These are phyloP conservation scores for Marchantia paleacea DNA, from an alignment of 225 moss, liverwort and hornwort genomes.

Conservation along the genomic window DNA sequence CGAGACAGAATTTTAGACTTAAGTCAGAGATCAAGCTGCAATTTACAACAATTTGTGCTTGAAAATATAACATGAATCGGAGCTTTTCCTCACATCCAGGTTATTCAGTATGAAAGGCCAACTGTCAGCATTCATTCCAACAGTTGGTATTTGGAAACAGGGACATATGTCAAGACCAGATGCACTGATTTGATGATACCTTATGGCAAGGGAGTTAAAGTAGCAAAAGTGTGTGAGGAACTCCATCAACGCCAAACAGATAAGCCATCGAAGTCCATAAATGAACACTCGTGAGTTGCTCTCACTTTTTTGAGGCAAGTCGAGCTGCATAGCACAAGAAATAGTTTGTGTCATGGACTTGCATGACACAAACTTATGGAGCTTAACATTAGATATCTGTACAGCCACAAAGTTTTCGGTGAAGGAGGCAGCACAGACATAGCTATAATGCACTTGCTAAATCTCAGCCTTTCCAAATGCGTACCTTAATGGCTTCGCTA, in stretches of 20 bases:
- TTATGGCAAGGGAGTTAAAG: slow-evolving; percentile 85
- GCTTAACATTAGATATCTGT: no score
- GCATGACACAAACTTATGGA: no score
- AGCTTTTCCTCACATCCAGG: background rate
- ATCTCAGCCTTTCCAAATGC: no score
- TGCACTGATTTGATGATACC: slow-evolving; percentile 35
- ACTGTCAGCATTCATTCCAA: background rate
- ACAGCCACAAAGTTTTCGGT: no score
- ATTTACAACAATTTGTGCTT: background rate
- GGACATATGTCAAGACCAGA: background rate
- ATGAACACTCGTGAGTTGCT: slow-evolving; percentile 46
- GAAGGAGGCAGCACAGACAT: no score
- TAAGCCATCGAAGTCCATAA: slow-evolving; percentile 82
- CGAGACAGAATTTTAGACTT: background rate
- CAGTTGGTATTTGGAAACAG: background rate
- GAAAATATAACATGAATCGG: background rate
- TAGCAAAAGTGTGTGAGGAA: slow-evolving; percentile 81
- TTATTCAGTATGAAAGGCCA: background rate
- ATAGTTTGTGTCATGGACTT: no score
- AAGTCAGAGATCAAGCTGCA: background rate
- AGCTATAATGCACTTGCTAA: no score
- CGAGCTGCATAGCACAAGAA: slow-evolving; percentile 50
- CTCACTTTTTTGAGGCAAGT: slow-evolving; percentile 64
- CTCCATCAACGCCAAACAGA: slow-evolving; percentile 86
- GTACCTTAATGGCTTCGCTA: no score